Evolutionary conservation across 2,329 filamentous ascomycete genomes (phyloP).

Genomic region (Podosphaera aphanis): DNA sequence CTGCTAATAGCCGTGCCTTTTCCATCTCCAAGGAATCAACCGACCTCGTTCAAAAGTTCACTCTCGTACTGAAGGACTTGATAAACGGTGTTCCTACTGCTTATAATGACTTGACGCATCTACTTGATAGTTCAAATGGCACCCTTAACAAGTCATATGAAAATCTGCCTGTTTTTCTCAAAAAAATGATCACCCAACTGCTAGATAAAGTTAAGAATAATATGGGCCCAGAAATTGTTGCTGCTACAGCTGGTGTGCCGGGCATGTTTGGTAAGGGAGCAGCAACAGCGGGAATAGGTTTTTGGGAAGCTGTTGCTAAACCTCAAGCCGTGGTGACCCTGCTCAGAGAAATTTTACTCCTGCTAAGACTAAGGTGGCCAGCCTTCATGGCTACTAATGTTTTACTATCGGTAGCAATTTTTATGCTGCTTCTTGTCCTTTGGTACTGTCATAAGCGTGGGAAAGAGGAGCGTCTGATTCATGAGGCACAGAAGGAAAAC

Average conservation of each 20-base stretch:
- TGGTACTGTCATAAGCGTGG: constrained; percentile 98
- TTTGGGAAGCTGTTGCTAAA: constrained; percentile 63
- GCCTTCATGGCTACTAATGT: constrained; percentile 81
- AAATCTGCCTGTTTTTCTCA: constrained; percentile 51
- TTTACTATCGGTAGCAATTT: constrained; percentile 69
- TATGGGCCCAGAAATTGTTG: constrained; percentile 61
- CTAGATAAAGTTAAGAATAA: constrained; percentile 58
- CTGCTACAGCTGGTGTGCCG: constrained; percentile 53
- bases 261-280: constrained; percentile 22
- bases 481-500: constrained; percentile 9
- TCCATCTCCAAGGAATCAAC: constrained; percentile 66
- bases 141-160: constrained; percentile 36
- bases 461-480: constrained; percentile 48
- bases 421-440: constrained; percentile 77
- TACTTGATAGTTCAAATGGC: constrained; percentile 37
- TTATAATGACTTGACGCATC: constrained; percentile 56
- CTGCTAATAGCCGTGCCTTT: constrained; percentile 68
- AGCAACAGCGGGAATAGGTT: constrained; percentile 19
- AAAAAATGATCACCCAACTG: constrained; percentile 67
- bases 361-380: constrained; percentile 68
- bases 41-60: constrained; percentile 63
- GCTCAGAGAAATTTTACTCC: constrained; percentile 75
- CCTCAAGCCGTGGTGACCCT: constrained; percentile 69
- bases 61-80: constrained; percentile 73
- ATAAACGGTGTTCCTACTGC: constrained; percentile 84